Evolutionary conservation across 2,329 filamentous ascomycete genomes (phyloP).

Genomic region (Trichophyton mentagrophytes): DNA sequence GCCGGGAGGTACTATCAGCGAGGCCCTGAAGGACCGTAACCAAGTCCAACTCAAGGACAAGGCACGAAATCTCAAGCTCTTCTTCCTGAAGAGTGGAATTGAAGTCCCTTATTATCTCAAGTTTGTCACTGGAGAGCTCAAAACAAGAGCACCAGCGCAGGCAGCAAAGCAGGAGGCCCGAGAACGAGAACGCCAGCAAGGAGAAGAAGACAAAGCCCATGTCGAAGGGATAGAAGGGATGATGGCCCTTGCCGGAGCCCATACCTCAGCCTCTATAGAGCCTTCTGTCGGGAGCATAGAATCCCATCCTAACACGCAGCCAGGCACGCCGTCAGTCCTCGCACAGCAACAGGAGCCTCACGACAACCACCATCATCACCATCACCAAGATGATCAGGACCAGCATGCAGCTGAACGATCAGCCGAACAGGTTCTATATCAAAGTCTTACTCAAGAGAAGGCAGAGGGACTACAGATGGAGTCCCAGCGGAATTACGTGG

Average conservation of each 20-base stretch:
- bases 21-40: constrained; percentile 75
- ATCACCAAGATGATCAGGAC: constrained; percentile 9
- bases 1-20: constrained; percentile 62
- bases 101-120: constrained; percentile 82
- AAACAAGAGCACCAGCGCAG: constrained; percentile 63
- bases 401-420: constrained; percentile 26
- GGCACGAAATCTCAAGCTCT: constrained; percentile 75
- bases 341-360: background rate
- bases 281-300: constrained; percentile 4
- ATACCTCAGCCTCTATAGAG: constrained; percentile 19
- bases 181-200: constrained; percentile 35
- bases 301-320: constrained; percentile 21
- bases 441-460: constrained; percentile 33
- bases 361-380: constrained; percentile 5
- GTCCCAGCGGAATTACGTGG: constrained; percentile 21
- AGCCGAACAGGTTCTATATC: constrained; percentile 32
- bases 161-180: constrained; percentile 38
- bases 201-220: constrained; percentile 36
- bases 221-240: constrained; percentile 37
- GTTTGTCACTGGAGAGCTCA: constrained; percentile 78
- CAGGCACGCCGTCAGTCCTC: constrained; percentile 14
- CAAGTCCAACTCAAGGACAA: constrained; percentile 92
- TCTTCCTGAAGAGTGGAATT: constrained; percentile 81
- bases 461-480: constrained; percentile 25
- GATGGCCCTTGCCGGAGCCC: constrained; percentile 35